phyloP scores from a whole-genome alignment of 2,329 filamentous ascomycete species.

The Xylariaceae sp. region DNA sequence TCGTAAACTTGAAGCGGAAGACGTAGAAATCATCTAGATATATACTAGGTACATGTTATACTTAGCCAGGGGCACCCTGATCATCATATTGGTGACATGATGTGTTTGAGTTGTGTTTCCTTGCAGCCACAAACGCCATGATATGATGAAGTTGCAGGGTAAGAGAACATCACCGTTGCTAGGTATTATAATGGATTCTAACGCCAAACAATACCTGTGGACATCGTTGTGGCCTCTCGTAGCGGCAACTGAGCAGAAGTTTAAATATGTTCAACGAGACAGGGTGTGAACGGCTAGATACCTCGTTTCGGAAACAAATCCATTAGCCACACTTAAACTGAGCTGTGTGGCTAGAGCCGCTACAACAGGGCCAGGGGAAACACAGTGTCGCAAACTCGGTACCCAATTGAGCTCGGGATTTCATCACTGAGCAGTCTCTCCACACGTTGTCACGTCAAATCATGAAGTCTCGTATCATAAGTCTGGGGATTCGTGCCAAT shows the following conservation, averaged over 20 bases:
- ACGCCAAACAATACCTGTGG: too few relatives aligned
- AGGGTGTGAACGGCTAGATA: too few relatives aligned
- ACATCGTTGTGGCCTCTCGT: too few relatives aligned
- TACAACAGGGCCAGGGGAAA: not conserved
- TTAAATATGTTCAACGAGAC: too few relatives aligned
- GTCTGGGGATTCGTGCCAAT: constrained; percentile 11
- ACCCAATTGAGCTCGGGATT: not conserved
- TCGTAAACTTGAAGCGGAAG: not conserved
- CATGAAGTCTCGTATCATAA: constrained; percentile 33
- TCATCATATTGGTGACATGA: constrained; percentile 17
- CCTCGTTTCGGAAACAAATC: too few relatives aligned
- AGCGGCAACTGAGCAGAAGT: too few relatives aligned
- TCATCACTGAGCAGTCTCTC: not conserved
- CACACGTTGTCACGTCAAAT: constrained; percentile 9
- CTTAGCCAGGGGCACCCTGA: not conserved
- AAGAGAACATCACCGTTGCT: not conserved
- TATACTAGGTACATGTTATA: too few relatives aligned
- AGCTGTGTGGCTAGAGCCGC: constrained; percentile 10
- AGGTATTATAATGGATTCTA: not conserved
- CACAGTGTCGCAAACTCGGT: not conserved
- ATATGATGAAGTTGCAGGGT: not conserved
- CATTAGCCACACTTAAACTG: constrained; percentile 8
- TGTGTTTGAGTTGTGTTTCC: constrained; percentile 11
- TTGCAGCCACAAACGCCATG: constrained; percentile 1
- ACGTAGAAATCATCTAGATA: not conserved